A percentile compares a stretch with the other conserved stretches of the same genome.
phyloP scores from a whole-genome alignment of 257 asterid species.

The Cordia subcordata region DNA sequence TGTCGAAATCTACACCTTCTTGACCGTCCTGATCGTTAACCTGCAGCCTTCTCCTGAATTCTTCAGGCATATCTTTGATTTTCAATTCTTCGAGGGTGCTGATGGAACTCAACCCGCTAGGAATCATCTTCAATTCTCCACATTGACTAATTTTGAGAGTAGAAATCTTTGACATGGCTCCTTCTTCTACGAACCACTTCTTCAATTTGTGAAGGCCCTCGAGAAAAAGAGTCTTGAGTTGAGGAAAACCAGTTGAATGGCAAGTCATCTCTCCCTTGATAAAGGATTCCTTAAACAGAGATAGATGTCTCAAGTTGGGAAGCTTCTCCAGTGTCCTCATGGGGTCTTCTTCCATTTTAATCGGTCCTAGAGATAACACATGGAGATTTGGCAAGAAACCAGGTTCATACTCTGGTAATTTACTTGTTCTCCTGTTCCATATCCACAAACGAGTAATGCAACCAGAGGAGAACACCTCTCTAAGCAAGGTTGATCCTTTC shows the following conservation, averaged over 20 bases:
- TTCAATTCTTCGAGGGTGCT: slow-evolving; percentile 1
- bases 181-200: slow-evolving; percentile 1
- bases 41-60: neutral
- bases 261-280: neutral
- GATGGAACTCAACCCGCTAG: slow-evolving; percentile 4
- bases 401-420: neutral
- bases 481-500: neutral
- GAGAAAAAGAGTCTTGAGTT: neutral
- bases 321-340: slow-evolving; percentile 3
- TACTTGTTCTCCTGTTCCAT: no score
- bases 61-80: neutral
- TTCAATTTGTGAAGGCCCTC: neutral
- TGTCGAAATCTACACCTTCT: neutral
- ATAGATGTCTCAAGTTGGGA: neutral
- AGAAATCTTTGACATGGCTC: slow-evolving; percentile 3
- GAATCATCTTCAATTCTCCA: slow-evolving; percentile 2
- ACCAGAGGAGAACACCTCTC: neutral
- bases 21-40: no score
- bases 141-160: neutral
- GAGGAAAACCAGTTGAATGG: neutral
- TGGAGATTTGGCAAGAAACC: neutral
- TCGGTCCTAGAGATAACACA: neutral
- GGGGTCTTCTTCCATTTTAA: neutral
- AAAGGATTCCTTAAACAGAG: neutral
- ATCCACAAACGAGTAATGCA: neutral